Percentiles rank a stretch among this genome's conserved stretches.
phyloP scores from a whole-genome alignment of 148 eudicot genomes.

The Dysphania ambrosioides region DNA sequence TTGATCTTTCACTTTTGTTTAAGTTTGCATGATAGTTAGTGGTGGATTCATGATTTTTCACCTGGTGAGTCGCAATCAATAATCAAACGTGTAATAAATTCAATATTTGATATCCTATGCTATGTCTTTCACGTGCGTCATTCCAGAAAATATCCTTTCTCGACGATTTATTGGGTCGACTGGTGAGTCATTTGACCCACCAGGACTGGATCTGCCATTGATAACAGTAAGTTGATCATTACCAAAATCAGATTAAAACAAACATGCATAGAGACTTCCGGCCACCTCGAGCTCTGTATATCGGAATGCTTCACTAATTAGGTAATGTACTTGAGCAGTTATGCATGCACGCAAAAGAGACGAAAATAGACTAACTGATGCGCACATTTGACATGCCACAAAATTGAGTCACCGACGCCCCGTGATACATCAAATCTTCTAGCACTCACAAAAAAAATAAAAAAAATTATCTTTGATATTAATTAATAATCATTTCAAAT shows the following conservation, averaged over 20 bases:
- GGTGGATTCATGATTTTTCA: too few relatives aligned
- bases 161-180: too few relatives aligned
- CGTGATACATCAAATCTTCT: neutral
- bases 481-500: neutral
- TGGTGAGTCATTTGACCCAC: too few relatives aligned
- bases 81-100: too few relatives aligned
- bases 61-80: too few relatives aligned
- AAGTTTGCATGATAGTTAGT: constrained; percentile 1
- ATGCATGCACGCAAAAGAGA: neutral
- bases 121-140: too few relatives aligned
- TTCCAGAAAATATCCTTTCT: too few relatives aligned
- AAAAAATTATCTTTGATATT: neutral
- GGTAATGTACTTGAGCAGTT: too few relatives aligned
- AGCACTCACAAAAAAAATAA: neutral
- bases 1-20: constrained; percentile 14
- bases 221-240: constrained; percentile 12
- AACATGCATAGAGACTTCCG: constrained; percentile 20
- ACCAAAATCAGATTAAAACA: constrained; percentile 1
- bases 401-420: constrained; percentile 9
- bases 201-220: too few relatives aligned
- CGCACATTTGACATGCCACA: constrained; percentile 17
- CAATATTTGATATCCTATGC: too few relatives aligned
- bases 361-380: neutral
- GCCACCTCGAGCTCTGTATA: too few relatives aligned
- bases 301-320: too few relatives aligned